Base-by-base conservation (phyloP, 371 early-diverging fungal genomes). In the Apophysomyces trapeziformis region DNA sequence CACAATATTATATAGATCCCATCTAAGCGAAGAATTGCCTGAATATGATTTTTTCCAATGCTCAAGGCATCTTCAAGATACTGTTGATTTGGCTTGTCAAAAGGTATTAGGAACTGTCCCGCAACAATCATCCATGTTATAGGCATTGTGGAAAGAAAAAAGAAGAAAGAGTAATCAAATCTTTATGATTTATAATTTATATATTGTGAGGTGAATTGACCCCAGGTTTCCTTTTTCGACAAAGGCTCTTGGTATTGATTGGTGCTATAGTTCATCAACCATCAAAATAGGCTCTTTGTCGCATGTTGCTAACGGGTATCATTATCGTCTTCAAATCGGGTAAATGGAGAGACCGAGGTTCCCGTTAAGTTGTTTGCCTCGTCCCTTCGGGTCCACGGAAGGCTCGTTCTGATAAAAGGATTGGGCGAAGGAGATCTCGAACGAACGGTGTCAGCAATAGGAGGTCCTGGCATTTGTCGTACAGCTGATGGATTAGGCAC, bases 371-470 rank as follows among this genome's bases (percentile, higher is more conserved):
- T 18, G 45, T 18, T 44, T 4, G 41, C 18, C 16, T 50, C 39
- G 18, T n/a, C 26, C 21, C 62, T 46, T 7, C 47, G 71, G 37
- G 44, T 66, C 39, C 58, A 44, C 8, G 57, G 60, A 43, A 63
- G 26, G 12, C 57, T 37, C 9, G 62, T 60, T 38, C 54, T 60
- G 8, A 66, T 46, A 32, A 72, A 70, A 9, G 71, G 70, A 26
- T 69, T 73, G 6, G 77, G 77, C 4, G 79, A 76, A 9, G 68
- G 70, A 0, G 76, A 69, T 36, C 76, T 69, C 2, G 76, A 74
- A 6, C 68, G 50, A 5, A 63, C 16, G 38, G 57, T 41, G 32
- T 57, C 45, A 37, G 56, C 26, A 21, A 18, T 9, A 50, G n/a
- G 9, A 18, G 54, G 4, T 9, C 9, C 21, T 21, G 57, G 38